Percentiles rank a stretch among this genome's conserved stretches.
Evolutionary conservation across 495 filamentous ascomycete species (phyloP).

Genomic region (Trichocladium antarcticum): DNA sequence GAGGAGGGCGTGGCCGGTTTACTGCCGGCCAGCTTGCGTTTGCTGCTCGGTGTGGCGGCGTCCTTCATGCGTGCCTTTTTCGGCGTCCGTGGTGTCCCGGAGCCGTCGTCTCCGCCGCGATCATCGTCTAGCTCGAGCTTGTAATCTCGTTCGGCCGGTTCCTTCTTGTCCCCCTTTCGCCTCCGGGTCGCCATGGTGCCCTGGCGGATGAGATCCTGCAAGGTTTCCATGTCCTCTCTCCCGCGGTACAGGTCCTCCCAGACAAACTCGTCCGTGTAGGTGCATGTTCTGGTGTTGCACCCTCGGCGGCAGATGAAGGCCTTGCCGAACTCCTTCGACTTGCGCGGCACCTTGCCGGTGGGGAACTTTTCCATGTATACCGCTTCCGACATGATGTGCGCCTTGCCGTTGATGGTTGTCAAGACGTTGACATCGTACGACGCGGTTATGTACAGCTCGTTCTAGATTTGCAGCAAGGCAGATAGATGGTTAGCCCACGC

Average conservation of each 20-base stretch:
- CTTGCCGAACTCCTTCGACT: slow-evolving; percentile 69
- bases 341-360: slow-evolving; percentile 60
- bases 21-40: slow-evolving; percentile 37
- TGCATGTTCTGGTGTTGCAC: slow-evolving; percentile 74
- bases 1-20: slow-evolving; percentile 54
- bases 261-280: slow-evolving; percentile 82
- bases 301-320: slow-evolving; percentile 83
- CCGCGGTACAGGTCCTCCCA: slow-evolving; percentile 79
- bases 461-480: slow-evolving; percentile 30
- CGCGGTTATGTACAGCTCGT: slow-evolving; percentile 85
- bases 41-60: slow-evolving; percentile 25
- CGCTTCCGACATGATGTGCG: slow-evolving; percentile 60
- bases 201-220: slow-evolving; percentile 54
- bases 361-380: slow-evolving; percentile 60
- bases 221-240: slow-evolving; percentile 46
- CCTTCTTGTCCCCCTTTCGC: slow-evolving; percentile 25
- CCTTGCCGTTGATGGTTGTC: slow-evolving; percentile 83
- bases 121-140: slow-evolving; percentile 29
- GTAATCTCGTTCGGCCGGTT: slow-evolving; percentile 40
- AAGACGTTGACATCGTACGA: slow-evolving; percentile 76
- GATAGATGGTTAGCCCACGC: not conserved
- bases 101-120: slow-evolving; percentile 35
- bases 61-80: slow-evolving; percentile 25
- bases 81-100: slow-evolving; percentile 24
- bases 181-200: slow-evolving; percentile 64